phyloP scores from a whole-genome alignment of 2,329 filamentous ascomycete genomes.

The Penicillium nordicum region DNA sequence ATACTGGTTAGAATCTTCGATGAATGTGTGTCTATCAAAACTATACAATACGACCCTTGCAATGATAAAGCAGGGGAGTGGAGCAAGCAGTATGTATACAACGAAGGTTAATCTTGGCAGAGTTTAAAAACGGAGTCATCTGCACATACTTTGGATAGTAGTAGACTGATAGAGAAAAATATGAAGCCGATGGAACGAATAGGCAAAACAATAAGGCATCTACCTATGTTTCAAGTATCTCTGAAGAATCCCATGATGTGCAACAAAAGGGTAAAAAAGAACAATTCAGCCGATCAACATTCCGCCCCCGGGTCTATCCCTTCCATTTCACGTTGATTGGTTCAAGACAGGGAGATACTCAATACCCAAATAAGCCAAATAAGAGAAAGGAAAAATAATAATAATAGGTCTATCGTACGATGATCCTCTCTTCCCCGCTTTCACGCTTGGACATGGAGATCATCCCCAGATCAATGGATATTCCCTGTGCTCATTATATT shows the following conservation, averaged over 20 bases:
- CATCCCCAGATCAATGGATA: conserved; percentile 10
- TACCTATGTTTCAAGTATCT: neutral
- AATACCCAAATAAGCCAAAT: neutral
- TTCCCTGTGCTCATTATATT: neutral
- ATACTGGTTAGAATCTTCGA: conserved; percentile 5
- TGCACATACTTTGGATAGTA: neutral
- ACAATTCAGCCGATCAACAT: conserved; percentile 22
- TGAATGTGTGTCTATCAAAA: neutral
- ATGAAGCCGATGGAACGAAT: neutral
- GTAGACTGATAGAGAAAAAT: neutral
- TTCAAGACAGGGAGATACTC: neutral
- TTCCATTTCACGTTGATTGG: conserved; percentile 17
- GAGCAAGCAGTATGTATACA: neutral
- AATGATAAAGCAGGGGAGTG: conserved; percentile 7
- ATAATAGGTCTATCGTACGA: neutral
- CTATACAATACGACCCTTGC: conserved; percentile 6
- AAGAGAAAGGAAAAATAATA: neutral
- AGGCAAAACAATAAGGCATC: neutral
- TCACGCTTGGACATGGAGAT: conserved; percentile 17
- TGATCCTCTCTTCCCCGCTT: conserved; percentile 19
- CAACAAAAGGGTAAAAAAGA: neutral
- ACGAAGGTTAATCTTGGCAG: neutral
- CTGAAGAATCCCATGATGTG: neutral
- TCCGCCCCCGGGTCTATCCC: conserved; percentile 18
- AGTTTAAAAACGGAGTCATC: neutral